phyloP scores from a whole-genome alignment of 2,329 filamentous ascomycete species.

The Beauveria caledonica region DNA sequence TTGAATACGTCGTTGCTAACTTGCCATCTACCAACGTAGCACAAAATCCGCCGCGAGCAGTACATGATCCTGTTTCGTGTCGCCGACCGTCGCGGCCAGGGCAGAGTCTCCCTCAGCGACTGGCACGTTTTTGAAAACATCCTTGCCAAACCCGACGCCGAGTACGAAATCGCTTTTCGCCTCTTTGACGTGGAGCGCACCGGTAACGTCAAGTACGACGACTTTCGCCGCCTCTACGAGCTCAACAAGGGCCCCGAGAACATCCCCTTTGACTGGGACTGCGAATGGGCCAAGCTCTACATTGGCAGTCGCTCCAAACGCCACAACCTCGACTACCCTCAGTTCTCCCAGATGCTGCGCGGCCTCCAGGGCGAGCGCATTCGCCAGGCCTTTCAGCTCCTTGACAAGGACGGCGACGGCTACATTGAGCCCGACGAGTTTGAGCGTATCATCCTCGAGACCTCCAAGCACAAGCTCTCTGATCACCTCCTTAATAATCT shows the following conservation, averaged over 20 bases:
- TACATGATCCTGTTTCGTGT: slow-evolving; percentile 90
- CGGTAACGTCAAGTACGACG: slow-evolving; percentile 81
- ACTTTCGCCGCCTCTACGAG: slow-evolving; percentile 79
- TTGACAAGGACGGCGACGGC: slow-evolving; percentile 86
- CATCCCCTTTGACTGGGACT: slow-evolving; percentile 95
- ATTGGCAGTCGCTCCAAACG: slow-evolving; percentile 80
- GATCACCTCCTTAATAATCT: slow-evolving; percentile 91
- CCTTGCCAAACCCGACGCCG: slow-evolving; percentile 86
- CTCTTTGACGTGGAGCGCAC: slow-evolving; percentile 83
- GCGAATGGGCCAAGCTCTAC: slow-evolving; percentile 92
- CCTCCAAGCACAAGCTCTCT: slow-evolving; percentile 89
- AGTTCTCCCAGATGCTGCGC: slow-evolving; percentile 97
- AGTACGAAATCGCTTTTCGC: slow-evolving; percentile 97
- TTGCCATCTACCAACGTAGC: slow-evolving; percentile 44
- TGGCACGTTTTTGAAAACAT: slow-evolving; percentile 94
- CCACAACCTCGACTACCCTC: slow-evolving; percentile 87
- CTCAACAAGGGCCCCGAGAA: slow-evolving; percentile 76
- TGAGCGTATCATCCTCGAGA: slow-evolving; percentile 91
- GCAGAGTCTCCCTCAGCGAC: slow-evolving; percentile 71
- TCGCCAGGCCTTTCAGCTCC: slow-evolving; percentile 84
- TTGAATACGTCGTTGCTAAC: slow-evolving; percentile 13
- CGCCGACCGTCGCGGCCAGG: slow-evolving; percentile 69
- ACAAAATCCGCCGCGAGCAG: slow-evolving; percentile 95
- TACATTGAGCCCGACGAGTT: slow-evolving; percentile 96
- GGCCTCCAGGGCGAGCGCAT: slow-evolving; percentile 94